Evolutionary conservation across 2,329 filamentous ascomycete genomes (phyloP).

Genomic region (Fusarium nelsonii): DNA sequence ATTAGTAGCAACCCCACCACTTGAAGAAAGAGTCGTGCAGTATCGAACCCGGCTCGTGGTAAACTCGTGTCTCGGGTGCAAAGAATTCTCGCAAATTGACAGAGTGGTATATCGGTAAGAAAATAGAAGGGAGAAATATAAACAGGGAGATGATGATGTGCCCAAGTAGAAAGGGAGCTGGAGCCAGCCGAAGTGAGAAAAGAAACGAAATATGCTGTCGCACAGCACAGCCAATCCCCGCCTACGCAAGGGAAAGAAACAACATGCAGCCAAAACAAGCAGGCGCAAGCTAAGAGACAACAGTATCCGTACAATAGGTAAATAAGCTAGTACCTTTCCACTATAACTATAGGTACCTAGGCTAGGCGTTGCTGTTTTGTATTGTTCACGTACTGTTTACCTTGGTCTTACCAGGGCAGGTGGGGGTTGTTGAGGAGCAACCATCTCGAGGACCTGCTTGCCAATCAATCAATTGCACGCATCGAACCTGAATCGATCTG

Average conservation of each 20-base stretch:
- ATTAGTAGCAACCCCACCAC: constrained; percentile 42
- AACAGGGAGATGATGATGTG: constrained; percentile 23
- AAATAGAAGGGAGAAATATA: background rate
- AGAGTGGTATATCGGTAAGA: constrained; percentile 9
- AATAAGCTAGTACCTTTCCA: constrained; percentile 21
- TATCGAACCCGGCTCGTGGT: constrained; percentile 27
- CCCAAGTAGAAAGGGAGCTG: constrained; percentile 17
- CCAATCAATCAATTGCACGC: constrained; percentile 35
- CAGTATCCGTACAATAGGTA: constrained; percentile 5
- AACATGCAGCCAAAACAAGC: constrained; percentile 38
- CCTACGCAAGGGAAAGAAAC: constrained; percentile 34
- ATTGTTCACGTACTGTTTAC: constrained; percentile 38
- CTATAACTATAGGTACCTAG: constrained; percentile 20
- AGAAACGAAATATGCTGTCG: constrained; percentile 33
- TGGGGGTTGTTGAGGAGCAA: constrained; percentile 48
- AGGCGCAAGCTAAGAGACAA: constrained; percentile 29
- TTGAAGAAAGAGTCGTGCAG: constrained; percentile 33
- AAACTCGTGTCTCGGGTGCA: constrained; percentile 10
- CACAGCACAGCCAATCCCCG: constrained; percentile 35
- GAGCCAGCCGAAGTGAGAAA: constrained; percentile 16
- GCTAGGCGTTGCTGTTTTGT: constrained; percentile 5
- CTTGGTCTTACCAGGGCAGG: constrained; percentile 23
- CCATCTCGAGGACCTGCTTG: constrained; percentile 21
- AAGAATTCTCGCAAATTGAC: background rate
- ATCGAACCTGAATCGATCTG: constrained; percentile 34